Base-by-base conservation (phyloP, 108 stramenopile genomes). In the Cyclotella baltica region DNA sequence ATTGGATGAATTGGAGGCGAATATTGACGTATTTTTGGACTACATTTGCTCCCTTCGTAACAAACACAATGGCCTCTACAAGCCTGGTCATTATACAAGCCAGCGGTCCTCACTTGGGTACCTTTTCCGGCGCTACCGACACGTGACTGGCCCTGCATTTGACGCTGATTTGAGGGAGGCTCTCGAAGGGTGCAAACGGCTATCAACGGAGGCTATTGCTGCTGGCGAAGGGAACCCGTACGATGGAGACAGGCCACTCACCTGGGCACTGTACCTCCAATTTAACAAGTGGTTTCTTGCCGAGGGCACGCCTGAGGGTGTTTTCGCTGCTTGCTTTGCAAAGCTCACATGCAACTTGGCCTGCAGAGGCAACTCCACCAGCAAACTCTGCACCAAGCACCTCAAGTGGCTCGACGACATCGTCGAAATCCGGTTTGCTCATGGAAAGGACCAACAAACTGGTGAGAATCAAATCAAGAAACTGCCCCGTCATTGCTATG, bases 231-330 rank as follows among this genome's bases (percentile, higher is more conserved):
- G 72, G 0, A 62, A 72, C 1, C 33, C 62, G 13, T 48, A 47
- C 8, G 68, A 70, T 68, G 67, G 67, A 27, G 33, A 68, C 34
- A 68, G 67, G 33, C 52, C 68, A 22, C 35, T 70, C 18, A 55
- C 51, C 11, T 68, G 30, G 33, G 51, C 13, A 18, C 68, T 70
- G 18, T 70, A 55, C 33, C 22, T 22, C 18, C 68, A 70, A 27
- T 55, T 70, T 35, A 70, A 70, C 35, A 35, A 36, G 19, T 70
- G 68, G 68, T 55, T 70, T 36, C 6, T 22, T 34, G 52, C 30
- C 4, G 35, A 36, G 30, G 52, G 68, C 11, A 55, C 30, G 4
- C 16, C 34, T 33, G 68, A 70, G 6, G 68, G 68, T 2, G 22
- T 55, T 9, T 70, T 55, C 56, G 68, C 50, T 28, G 2, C 2